Conservation (phyloP, 2,329 filamentous ascomycete genomes). For the Lachnum nothofagi region DNA sequence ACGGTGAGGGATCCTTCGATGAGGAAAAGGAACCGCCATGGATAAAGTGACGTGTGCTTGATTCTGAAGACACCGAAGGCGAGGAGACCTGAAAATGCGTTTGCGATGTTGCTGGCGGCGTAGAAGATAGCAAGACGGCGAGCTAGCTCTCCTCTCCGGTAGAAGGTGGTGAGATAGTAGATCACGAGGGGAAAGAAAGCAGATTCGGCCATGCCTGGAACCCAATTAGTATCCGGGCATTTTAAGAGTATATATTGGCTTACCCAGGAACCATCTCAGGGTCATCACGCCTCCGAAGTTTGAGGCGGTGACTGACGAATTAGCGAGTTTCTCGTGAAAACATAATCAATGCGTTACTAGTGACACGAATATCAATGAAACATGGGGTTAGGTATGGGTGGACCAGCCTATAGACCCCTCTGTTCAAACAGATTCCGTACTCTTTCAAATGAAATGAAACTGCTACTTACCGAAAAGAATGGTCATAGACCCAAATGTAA, state of each 20-base stretch:
- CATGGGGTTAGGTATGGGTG: no score
- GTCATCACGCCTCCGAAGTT: conserved; percentile 64
- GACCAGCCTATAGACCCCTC: no score
- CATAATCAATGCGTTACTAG: background rate
- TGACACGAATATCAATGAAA: no score
- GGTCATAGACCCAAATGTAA: conserved; percentile 61
- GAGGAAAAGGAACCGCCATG: conserved; percentile 49
- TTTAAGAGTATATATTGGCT: background rate
- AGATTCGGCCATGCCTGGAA: conserved; percentile 51
- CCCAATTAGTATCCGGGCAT: background rate
- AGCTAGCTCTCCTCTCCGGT: conserved; percentile 65
- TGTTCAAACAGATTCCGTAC: no score
- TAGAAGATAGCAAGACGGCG: conserved; percentile 70
- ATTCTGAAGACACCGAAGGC: conserved; percentile 48
- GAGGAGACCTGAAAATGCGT: conserved; percentile 49
- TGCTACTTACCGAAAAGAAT: conserved; percentile 39
- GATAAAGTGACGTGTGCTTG: conserved; percentile 40
- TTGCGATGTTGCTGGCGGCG: conserved; percentile 68
- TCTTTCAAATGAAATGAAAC: background rate
- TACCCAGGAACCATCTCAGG: conserved; percentile 62
- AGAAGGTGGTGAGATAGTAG: conserved; percentile 57
- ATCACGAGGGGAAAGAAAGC: conserved; percentile 66
- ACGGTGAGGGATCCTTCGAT: conserved; percentile 36
- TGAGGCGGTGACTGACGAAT: conserved; percentile 41
- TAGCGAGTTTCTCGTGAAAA: background rate